These are phyloP conservation scores for Zopfochytrium polystomum DNA, from an alignment of 371 early-diverging fungal species.

Conservation along the genomic window DNA sequence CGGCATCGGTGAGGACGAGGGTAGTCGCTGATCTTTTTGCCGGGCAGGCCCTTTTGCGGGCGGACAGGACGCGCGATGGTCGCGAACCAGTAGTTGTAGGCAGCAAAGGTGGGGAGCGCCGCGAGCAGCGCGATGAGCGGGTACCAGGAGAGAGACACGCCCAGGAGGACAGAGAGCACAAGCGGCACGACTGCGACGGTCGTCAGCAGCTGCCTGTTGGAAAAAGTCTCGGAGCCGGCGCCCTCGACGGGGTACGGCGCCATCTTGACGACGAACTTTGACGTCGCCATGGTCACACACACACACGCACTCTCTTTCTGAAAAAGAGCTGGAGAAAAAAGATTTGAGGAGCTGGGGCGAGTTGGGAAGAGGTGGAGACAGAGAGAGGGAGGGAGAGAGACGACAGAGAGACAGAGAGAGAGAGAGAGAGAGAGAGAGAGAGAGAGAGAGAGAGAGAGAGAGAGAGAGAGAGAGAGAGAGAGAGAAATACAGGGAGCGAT, in stretches of 20 bases:
- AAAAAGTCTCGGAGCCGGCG: conserved; percentile 40
- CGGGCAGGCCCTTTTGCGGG: conserved; percentile 73
- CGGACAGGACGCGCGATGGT: conserved; percentile 64
- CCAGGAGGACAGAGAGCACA: conserved; percentile 50
- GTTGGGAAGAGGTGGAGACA: too few species aligned
- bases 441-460: too few species aligned
- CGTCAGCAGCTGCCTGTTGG: conserved; percentile 34
- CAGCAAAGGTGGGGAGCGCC: conserved; percentile 68
- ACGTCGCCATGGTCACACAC: too few species aligned
- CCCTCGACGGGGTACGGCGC: conserved; percentile 40
- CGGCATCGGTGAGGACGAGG: conserved; percentile 80
- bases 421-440: too few species aligned
- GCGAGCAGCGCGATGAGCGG: conserved; percentile 58
- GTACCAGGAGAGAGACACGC: conserved; percentile 60
- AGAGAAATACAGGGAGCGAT: too few species aligned
- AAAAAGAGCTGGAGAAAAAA: too few species aligned
- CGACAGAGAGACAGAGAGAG: too few species aligned
- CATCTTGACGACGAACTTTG: conserved; percentile 33
- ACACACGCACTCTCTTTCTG: too few species aligned
- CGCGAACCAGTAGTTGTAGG: conserved; percentile 54
- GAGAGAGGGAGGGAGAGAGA: too few species aligned
- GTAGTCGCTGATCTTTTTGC: conserved; percentile 78
- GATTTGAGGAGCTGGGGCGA: too few species aligned
- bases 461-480: too few species aligned
- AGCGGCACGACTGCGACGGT: conserved; percentile 58